phyloP scores from a whole-genome alignment of 2,329 filamentous ascomycete species.

The Diplodia seriata region DNA sequence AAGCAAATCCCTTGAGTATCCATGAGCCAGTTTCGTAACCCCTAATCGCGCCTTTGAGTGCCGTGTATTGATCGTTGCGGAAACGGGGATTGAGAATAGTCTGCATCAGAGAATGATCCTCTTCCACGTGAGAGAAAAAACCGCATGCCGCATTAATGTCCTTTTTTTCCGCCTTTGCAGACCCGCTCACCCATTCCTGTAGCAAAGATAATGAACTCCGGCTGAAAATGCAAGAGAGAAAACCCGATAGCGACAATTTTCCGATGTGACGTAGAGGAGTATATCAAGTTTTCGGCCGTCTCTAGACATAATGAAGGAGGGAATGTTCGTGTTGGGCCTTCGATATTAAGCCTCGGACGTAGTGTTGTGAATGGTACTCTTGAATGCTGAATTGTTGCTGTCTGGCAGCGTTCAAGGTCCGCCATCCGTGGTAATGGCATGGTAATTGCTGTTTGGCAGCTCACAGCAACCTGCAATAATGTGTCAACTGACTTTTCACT shows the following conservation, averaged over 20 bases:
- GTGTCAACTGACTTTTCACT: neutral
- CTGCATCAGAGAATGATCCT: neutral
- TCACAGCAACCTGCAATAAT: conserved; percentile 11
- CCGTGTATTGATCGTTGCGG: neutral
- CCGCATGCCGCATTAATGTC: conserved; percentile 5
- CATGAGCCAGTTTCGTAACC: neutral
- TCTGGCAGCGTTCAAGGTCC: neutral
- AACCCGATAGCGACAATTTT: conserved; percentile 10
- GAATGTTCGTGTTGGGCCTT: neutral
- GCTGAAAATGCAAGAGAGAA: conserved; percentile 13
- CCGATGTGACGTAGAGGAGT: neutral
- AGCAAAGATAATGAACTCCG: conserved; percentile 12
- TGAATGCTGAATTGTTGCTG: neutral
- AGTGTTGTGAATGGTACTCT: neutral
- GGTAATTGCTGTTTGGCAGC: too few species aligned
- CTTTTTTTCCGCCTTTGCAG: neutral
- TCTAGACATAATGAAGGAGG: conserved; percentile 20
- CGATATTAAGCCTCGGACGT: neutral
- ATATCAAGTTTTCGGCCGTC: conserved; percentile 21
- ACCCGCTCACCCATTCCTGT: neutral
- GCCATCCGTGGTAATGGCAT: neutral
- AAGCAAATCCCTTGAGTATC: neutral
- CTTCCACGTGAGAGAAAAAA: neutral
- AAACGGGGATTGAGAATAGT: neutral
- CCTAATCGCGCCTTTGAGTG: neutral